Evolutionary conservation across 345 rosid genomes (phyloP).

Genomic region (Salix purpurea): DNA sequence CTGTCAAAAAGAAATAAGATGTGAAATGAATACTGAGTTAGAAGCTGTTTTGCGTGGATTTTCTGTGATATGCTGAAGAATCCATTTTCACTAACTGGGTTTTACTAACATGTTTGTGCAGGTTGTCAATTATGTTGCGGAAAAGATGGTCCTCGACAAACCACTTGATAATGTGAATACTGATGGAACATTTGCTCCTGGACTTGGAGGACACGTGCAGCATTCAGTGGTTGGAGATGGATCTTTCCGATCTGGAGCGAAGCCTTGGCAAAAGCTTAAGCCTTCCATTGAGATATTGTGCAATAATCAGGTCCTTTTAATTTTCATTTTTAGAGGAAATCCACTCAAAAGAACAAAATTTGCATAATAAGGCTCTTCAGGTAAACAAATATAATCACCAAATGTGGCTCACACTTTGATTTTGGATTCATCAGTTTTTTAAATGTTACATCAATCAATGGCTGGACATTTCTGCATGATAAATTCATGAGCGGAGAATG

Average conservation of each 20-base stretch:
- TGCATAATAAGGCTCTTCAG: neutral
- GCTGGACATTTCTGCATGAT: neutral
- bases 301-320: constrained; percentile 81
- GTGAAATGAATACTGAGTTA: neutral
- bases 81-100: neutral
- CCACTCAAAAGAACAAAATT: neutral
- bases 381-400: neutral
- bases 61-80: neutral
- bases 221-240: constrained; percentile 65
- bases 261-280: constrained; percentile 72
- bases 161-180: constrained; percentile 52
- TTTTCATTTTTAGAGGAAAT: neutral
- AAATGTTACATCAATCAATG: neutral
- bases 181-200: constrained; percentile 61
- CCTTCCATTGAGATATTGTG: constrained; percentile 90
- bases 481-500: neutral
- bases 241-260: constrained; percentile 57
- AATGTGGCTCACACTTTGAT: neutral
- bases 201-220: constrained; percentile 58
- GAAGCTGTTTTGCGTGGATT: neutral
- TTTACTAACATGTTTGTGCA: constrained; percentile 29
- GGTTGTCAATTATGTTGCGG: constrained; percentile 93
- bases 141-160: constrained; percentile 86
- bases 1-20: neutral
- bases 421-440: neutral